A percentile compares a stretch with the other conserved stretches of the same genome.
These are phyloP conservation scores for Geranium incanum DNA, from an alignment of 441 rosid species.

Conservation along the genomic window DNA sequence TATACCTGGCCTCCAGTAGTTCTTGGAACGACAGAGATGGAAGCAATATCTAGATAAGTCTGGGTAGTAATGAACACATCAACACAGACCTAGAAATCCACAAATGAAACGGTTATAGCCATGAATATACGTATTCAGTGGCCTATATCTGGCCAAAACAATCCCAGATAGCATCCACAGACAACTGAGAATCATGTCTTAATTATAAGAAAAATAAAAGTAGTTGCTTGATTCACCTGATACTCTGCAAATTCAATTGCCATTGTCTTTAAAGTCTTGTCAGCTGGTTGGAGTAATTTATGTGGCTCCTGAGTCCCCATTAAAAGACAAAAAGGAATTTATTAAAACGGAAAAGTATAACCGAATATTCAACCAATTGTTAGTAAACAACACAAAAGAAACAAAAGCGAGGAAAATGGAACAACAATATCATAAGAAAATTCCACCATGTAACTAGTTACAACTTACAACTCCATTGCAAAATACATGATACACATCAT, in stretches of 20 bases:
- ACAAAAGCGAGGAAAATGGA: not conserved
- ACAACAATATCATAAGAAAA: not conserved
- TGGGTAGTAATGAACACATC: conserved; percentile 81
- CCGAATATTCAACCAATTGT: not conserved
- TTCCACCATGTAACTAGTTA: not conserved
- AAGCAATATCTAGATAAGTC: conserved; percentile 76
- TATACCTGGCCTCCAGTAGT: conserved; percentile 92
- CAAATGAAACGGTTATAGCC: conserved; percentile 14
- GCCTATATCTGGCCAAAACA: conserved; percentile 7
- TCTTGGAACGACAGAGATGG: conserved; percentile 80
- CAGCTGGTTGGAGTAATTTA: conserved; percentile 83
- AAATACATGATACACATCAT: not conserved
- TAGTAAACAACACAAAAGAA: not conserved
- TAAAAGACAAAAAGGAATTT: conserved; percentile 1
- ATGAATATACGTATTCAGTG: conserved; percentile 11
- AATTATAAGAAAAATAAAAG: not conserved
- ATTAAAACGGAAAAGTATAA: not conserved
- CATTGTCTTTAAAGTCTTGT: conserved; percentile 76
- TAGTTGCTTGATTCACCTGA: conserved; percentile 42
- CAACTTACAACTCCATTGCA: not conserved
- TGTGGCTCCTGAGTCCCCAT: conserved; percentile 64
- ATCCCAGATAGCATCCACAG: conserved; percentile 12
- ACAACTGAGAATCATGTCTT: not conserved
- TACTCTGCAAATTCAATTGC: conserved; percentile 94
- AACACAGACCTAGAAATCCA: conserved; percentile 65